These are phyloP conservation scores for Capronia americana DNA, from an alignment of 2,329 filamentous ascomycete species.

Conservation along the genomic window DNA sequence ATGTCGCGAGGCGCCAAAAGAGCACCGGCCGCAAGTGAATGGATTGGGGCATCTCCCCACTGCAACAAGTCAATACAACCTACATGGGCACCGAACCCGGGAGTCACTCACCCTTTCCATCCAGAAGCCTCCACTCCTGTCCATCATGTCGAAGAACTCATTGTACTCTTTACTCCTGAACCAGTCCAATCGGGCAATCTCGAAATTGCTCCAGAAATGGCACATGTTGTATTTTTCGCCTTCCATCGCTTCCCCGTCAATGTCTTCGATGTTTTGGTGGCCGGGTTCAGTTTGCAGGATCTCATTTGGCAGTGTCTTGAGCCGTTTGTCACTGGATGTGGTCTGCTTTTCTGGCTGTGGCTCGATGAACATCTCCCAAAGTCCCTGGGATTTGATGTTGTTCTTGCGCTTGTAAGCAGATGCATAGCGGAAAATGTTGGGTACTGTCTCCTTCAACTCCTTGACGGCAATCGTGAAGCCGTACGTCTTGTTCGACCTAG, in stretches of 20 bases:
- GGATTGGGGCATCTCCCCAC: slow-evolving; percentile 99
- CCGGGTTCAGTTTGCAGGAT: slow-evolving; percentile 77
- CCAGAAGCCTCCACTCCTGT: slow-evolving; percentile 97
- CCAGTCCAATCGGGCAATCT: slow-evolving; percentile 93
- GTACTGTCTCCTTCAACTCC: slow-evolving; percentile 94
- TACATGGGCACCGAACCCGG: slow-evolving; percentile 3
- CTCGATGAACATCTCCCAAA: slow-evolving; percentile 99
- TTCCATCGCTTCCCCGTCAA: slow-evolving; percentile 93
- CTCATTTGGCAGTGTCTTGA: slow-evolving; percentile 78
- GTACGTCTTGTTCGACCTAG: slow-evolving; percentile 92
- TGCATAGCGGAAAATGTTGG: slow-evolving; percentile 98
- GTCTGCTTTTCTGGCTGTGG: slow-evolving; percentile 62
- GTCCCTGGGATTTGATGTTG: slow-evolving; percentile 85
- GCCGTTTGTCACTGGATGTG: slow-evolving; percentile 63
- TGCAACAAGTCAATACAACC: slow-evolving; percentile 51
- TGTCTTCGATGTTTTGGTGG: slow-evolving; percentile 73
- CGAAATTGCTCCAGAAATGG: slow-evolving; percentile 99
- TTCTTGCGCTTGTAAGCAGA: slow-evolving; percentile 94
- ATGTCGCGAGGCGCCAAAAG: slow-evolving; percentile 82
- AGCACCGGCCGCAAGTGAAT: slow-evolving; percentile 92
- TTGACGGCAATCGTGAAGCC: slow-evolving; percentile 99
- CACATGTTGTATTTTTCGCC: slow-evolving; percentile 99
- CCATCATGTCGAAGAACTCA: slow-evolving; percentile 99
- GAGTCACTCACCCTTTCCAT: slow-evolving; percentile 83
- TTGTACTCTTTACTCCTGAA: slow-evolving; percentile 97